Evolutionary conservation across 306 rosid species (phyloP), one percentile per base, ranked within the genome.

Genomic region (Sesbania bispinosa): DNA sequence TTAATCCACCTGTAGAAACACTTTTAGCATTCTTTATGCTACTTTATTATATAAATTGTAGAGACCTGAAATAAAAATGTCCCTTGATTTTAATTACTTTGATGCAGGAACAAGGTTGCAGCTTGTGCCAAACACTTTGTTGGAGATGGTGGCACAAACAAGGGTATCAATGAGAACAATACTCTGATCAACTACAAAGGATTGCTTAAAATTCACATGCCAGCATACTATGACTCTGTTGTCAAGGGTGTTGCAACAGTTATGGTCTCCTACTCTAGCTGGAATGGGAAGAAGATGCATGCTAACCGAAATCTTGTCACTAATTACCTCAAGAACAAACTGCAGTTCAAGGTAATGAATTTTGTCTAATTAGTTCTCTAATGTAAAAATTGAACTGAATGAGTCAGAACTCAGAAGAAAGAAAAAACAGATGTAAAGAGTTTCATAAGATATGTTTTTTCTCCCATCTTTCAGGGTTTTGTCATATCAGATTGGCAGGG

Each of bases 41-140:
- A 13, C 33, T 50, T 59, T 27, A 27, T 21, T 5, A 39, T 15
- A 60, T 14, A 63, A 8, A 42, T 18, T 54, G 58, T 13, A 32
- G 59, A 77, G 70, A 45, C n/a, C 26, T 74, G 41, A 50, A 45
- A 20, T 62, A n/a, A 80, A 8, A 62, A 48, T 33, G 53, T 9
- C 18, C 15, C 33, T 67, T 41, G 21, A 26, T 71, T 26, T 76
- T 30, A n/a, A 36, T 73, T 79, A 11, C 51, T 55, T 62, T 15
- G 60, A 68, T 14, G 7, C 54, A 94, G 98, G 79, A 82, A 79
- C 80, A 94, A 94, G 81, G 89, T 94, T 78, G 96, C 95, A 20
- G 98, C 98, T 53, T 94, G 98, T 77, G 97, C 96, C 47, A 94
- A 94, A 92, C 98, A 94, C 74, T 94, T 63, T 38, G 58, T 94